Conservation (phyloP, 2,329 filamentous ascomycete species). For the Cercospora berteroae region DNA sequence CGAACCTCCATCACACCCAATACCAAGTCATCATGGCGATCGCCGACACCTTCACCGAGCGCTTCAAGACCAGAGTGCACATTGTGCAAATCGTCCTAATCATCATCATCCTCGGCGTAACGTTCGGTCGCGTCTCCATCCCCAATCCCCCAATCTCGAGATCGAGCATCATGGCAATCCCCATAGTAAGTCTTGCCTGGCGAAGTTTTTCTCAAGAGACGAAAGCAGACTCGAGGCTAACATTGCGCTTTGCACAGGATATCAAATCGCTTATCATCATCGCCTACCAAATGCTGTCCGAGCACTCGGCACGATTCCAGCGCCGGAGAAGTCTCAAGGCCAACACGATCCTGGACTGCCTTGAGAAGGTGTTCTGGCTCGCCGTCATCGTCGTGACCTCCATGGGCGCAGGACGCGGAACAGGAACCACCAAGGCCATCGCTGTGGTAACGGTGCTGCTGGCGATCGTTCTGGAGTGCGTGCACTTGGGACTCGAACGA, state of each 20-base stretch:
- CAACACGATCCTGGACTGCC: constrained; percentile 42
- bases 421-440: neutral
- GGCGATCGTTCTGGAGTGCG: constrained; percentile 20
- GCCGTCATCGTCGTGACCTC: constrained; percentile 37
- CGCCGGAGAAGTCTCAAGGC: constrained; percentile 45
- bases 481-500: neutral
- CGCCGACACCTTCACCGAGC: constrained; percentile 11
- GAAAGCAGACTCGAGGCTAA: neutral
- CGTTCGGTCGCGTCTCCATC: constrained; percentile 21
- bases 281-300: constrained; percentile 43
- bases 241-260: constrained; percentile 2
- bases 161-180: constrained; percentile 21
- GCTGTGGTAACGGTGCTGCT: neutral
- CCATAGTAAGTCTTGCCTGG: constrained; percentile 16
- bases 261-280: constrained; percentile 45
- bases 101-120: constrained; percentile 15
- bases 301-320: constrained; percentile 36
- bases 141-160: constrained; percentile 20
- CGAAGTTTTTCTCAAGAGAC: neutral
- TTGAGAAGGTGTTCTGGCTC: constrained; percentile 48
- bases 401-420: constrained; percentile 16
- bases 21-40: neutral
- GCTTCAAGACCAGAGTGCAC: constrained; percentile 21
- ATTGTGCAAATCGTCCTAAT: constrained; percentile 21
- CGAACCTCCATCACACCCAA: neutral